Percentiles rank a stretch among this genome's conserved stretches.
Conservation (phyloP, 768 basidiomycete genomes). For the Psilocybe cubensis region DNA sequence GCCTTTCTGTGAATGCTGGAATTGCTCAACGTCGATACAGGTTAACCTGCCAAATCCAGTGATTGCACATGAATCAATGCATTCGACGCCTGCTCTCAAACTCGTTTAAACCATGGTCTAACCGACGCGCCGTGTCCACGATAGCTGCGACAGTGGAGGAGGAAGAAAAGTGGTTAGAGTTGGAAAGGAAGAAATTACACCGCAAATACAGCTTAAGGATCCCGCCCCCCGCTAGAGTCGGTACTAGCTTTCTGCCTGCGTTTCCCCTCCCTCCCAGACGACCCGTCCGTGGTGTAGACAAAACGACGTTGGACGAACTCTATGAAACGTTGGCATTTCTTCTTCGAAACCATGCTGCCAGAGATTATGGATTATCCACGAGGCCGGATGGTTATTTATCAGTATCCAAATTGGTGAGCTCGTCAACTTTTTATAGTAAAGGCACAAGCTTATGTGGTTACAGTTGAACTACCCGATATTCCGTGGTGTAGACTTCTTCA, state of each 20-base stretch:
- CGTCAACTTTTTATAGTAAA: neutral
- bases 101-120: neutral
- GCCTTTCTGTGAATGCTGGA: neutral
- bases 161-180: neutral
- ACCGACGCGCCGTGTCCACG: neutral
- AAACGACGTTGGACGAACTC: neutral
- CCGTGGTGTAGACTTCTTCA: constrained; percentile 14
- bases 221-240: no score
- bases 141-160: neutral
- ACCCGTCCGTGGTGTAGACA: neutral
- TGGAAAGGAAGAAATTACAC: neutral
- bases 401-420: constrained; percentile 13
- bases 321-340: constrained; percentile 12
- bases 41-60: neutral
- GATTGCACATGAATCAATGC: constrained; percentile 6
- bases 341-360: constrained; percentile 11
- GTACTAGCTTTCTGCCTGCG: neutral
- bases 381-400: constrained; percentile 21
- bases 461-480: constrained; percentile 26
- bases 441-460: neutral
- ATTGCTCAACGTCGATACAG: neutral
- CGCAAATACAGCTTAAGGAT: neutral
- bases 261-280: neutral
- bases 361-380: constrained; percentile 17
- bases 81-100: constrained; percentile 1